Evolutionary conservation across 352 stramenopile species (phyloP).

Genomic region (Globisporangium ultimum): DNA sequence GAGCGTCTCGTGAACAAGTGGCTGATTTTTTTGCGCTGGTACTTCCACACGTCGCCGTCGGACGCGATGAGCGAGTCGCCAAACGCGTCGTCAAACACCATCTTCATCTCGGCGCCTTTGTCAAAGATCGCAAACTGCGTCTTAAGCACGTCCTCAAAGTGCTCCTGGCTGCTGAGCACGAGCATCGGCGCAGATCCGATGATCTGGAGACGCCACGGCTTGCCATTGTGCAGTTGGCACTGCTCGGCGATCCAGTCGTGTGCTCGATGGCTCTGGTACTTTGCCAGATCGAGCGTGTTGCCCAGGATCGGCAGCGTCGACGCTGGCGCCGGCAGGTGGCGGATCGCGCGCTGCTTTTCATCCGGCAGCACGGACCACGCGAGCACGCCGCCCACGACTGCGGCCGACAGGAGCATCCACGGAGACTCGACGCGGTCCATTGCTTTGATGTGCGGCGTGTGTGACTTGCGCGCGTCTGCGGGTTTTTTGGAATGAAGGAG

Average conservation of each 20-base stretch:
- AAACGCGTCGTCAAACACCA: slow-evolving; percentile 42
- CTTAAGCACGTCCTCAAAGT: slow-evolving; percentile 43
- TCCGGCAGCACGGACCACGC: slow-evolving; percentile 10
- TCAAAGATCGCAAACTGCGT: slow-evolving; percentile 69
- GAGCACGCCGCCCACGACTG: slow-evolving; percentile 4
- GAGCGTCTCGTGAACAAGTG: slow-evolving; percentile 71
- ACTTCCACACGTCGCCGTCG: slow-evolving; percentile 43
- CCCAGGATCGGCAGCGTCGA: slow-evolving; percentile 40
- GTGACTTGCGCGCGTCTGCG: neutral
- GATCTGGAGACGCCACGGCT: slow-evolving; percentile 32
- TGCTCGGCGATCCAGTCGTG: slow-evolving; percentile 50
- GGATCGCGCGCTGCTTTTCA: slow-evolving; percentile 10
- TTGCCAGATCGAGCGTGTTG: slow-evolving; percentile 42
- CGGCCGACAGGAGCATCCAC: neutral
- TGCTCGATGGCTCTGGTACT: slow-evolving; percentile 30
- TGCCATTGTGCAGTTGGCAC: slow-evolving; percentile 29
- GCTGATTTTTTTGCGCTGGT: slow-evolving; percentile 69
- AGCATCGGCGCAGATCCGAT: slow-evolving; percentile 33
- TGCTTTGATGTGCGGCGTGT: neutral
- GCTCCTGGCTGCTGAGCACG: slow-evolving; percentile 31
- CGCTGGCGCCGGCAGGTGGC: slow-evolving; percentile 21
- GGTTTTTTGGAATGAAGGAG: neutral
- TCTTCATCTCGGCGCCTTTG: slow-evolving; percentile 45
- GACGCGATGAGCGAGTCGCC: slow-evolving; percentile 55
- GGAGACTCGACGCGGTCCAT: neutral